A percentile compares a stretch with the other conserved stretches of the same genome.
These are phyloP conservation scores for Lachancea dasiensis DNA, from an alignment of 805 yeast genomes.

Conservation along the genomic window DNA sequence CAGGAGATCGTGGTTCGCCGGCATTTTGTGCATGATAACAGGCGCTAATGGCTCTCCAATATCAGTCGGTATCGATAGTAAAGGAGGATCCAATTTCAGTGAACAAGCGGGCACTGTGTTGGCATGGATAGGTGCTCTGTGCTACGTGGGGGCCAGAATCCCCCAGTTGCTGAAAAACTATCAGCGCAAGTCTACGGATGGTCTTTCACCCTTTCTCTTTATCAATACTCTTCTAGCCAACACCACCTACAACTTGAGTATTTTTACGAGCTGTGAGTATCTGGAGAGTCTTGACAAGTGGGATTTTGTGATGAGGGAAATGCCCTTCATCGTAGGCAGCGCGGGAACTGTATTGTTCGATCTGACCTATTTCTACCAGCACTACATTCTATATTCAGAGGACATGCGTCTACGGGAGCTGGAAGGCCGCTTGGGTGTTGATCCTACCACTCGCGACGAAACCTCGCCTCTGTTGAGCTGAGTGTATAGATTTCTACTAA, in stretches of 20 bases:
- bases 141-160: slow-evolving; percentile 71
- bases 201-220: slow-evolving; percentile 75
- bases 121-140: slow-evolving; percentile 75
- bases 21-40: slow-evolving; percentile 2
- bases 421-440: slow-evolving; percentile 11
- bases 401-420: slow-evolving; percentile 27
- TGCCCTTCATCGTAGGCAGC: slow-evolving; percentile 81
- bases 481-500: not conserved
- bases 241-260: slow-evolving; percentile 67
- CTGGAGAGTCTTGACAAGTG: slow-evolving; percentile 33
- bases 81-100: slow-evolving; percentile 14
- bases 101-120: slow-evolving; percentile 39
- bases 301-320: slow-evolving; percentile 55
- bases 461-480: slow-evolving; percentile 3
- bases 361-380: slow-evolving; percentile 59
- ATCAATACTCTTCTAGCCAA: slow-evolving; percentile 77
- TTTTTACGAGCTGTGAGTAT: slow-evolving; percentile 58
- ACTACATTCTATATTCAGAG: slow-evolving; percentile 30
- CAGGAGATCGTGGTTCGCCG: slow-evolving; percentile 10
- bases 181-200: slow-evolving; percentile 74
- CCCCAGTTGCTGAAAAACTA: slow-evolving; percentile 83
- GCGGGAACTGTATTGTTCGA: slow-evolving; percentile 83
- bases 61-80: slow-evolving; percentile 8
- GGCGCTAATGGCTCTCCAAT: slow-evolving; percentile 7
- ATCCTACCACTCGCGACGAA: slow-evolving; percentile 6